Evolutionary conservation across 1,284 basidiomycete genomes (phyloP).

Genomic region (Thecaphora thlaspeos): DNA sequence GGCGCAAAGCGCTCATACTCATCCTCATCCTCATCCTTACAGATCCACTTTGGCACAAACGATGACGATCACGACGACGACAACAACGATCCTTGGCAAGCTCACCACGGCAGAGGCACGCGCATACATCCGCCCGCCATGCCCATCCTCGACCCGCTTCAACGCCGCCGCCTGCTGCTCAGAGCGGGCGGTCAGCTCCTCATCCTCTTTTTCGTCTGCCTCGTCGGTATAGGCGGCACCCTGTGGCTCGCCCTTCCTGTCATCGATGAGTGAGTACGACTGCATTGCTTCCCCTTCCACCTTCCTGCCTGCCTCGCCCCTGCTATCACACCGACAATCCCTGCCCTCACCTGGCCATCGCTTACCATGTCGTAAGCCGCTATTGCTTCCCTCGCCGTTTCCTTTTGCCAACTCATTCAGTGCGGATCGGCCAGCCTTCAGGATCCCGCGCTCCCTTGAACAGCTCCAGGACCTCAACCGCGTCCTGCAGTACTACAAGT

Average conservation of each 20-base stretch:
- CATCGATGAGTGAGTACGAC: conserved; percentile 16
- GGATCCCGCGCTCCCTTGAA: conserved; percentile 58
- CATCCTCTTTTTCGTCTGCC: conserved; percentile 39
- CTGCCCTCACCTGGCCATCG: too few relatives aligned
- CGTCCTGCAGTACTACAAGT: conserved; percentile 59
- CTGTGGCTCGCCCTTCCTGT: conserved; percentile 45
- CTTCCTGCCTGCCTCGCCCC: too few relatives aligned
- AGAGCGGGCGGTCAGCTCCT: conserved; percentile 28
- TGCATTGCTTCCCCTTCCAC: not conserved
- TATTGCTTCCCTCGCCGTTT: too few relatives aligned
- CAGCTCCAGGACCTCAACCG: conserved; percentile 57
- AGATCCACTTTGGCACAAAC: not conserved
- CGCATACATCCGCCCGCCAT: conserved; percentile 1
- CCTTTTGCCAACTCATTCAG: too few relatives aligned
- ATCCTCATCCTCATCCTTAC: not conserved
- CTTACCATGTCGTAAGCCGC: too few relatives aligned
- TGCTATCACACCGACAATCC: too few relatives aligned
- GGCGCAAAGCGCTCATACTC: not conserved
- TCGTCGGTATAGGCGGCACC: conserved; percentile 28
- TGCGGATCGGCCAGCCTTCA: conserved; percentile 41
- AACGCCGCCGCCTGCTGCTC: conserved; percentile 32
- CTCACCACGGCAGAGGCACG: not conserved
- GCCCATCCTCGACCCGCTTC: conserved; percentile 1
- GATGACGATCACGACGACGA: not conserved
- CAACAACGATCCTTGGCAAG: conserved; percentile 8